phyloP scores from a whole-genome alignment of 805 yeast species.

The Starmerella floris region DNA sequence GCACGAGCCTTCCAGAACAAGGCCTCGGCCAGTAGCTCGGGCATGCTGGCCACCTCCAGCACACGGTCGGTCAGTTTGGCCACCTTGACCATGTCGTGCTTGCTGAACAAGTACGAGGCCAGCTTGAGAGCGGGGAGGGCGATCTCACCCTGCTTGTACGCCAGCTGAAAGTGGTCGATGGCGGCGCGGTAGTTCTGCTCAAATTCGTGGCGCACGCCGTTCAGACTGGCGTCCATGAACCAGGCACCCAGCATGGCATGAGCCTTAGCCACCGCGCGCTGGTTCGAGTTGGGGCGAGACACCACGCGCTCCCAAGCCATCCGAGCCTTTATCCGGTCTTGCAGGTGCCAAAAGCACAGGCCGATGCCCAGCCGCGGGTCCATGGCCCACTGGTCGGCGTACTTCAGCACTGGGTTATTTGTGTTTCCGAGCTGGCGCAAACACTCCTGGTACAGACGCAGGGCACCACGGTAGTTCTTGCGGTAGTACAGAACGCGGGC shows the following conservation, averaged over 20 bases:
- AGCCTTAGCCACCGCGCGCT: slow-evolving; percentile 33
- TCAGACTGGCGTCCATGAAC: slow-evolving; percentile 51
- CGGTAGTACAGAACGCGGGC: slow-evolving; percentile 68
- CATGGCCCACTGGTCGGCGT: slow-evolving; percentile 22
- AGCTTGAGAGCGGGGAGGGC: slow-evolving; percentile 47
- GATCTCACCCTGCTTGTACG: slow-evolving; percentile 35
- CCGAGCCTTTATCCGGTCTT: slow-evolving; percentile 62
- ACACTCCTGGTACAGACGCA: slow-evolving; percentile 73
- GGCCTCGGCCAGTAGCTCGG: slow-evolving; percentile 45
- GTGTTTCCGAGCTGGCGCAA: slow-evolving; percentile 40
- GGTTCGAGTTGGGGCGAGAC: slow-evolving; percentile 36
- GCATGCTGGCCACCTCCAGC: slow-evolving; percentile 30
- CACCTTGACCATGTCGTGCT: slow-evolving; percentile 45
- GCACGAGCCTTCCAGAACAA: slow-evolving; percentile 80
- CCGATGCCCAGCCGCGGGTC: slow-evolving; percentile 77
- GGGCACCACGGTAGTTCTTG: slow-evolving; percentile 57
- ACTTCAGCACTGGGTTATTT: not conserved
- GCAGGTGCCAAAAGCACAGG: slow-evolving; percentile 79
- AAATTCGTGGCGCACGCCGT: slow-evolving; percentile 44
- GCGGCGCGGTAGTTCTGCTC: slow-evolving; percentile 45
- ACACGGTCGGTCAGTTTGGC: slow-evolving; percentile 44
- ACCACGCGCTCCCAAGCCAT: slow-evolving; percentile 72
- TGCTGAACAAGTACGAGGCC: slow-evolving; percentile 60
- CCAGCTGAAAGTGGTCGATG: slow-evolving; percentile 33
- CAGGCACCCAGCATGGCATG: slow-evolving; percentile 53